These are phyloP conservation scores for Acanthamoeba healyi DNA, from an alignment of 208 protist species.

Conservation along the genomic window DNA sequence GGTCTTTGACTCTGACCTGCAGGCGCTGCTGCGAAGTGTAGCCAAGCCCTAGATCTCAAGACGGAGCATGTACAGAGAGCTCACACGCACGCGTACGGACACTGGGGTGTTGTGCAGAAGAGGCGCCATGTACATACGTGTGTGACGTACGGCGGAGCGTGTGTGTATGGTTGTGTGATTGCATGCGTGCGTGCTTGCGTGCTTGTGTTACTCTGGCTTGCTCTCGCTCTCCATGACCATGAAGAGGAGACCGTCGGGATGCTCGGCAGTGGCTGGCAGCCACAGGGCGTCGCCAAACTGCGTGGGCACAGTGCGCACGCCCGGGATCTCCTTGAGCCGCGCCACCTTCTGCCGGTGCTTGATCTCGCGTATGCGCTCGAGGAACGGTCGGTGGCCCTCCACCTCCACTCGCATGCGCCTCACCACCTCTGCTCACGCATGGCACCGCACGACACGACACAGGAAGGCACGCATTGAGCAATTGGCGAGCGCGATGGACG, in stretches of 20 bases:
- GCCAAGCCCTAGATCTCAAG: not conserved
- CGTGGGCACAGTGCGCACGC: not conserved
- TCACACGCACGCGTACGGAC: no score
- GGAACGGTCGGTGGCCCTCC: conserved; percentile 14
- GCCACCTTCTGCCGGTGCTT: not conserved
- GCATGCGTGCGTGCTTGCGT: no score
- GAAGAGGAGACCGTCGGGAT: conserved; percentile 14
- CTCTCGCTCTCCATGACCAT: not conserved
- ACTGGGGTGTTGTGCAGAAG: no score
- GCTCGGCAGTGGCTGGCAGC: not conserved
- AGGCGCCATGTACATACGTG: not conserved
- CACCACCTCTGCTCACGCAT: not conserved
- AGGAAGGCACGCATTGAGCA: no score
- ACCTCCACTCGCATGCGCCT: not conserved
- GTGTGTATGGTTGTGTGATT: no score
- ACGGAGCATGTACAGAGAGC: not conserved
- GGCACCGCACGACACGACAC: no score
- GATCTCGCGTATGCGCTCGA: conserved; percentile 1
- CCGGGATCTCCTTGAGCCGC: not conserved
- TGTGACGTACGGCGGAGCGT: no score
- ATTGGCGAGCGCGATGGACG: no score
- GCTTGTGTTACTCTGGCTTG: not conserved
- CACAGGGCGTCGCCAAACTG: conserved; percentile 14
- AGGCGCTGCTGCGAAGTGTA: not conserved
- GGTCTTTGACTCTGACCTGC: conserved; percentile 24